phyloP scores from a whole-genome alignment of 2,329 filamentous ascomycete genomes.

The Phaeoacremonium minimum region DNA sequence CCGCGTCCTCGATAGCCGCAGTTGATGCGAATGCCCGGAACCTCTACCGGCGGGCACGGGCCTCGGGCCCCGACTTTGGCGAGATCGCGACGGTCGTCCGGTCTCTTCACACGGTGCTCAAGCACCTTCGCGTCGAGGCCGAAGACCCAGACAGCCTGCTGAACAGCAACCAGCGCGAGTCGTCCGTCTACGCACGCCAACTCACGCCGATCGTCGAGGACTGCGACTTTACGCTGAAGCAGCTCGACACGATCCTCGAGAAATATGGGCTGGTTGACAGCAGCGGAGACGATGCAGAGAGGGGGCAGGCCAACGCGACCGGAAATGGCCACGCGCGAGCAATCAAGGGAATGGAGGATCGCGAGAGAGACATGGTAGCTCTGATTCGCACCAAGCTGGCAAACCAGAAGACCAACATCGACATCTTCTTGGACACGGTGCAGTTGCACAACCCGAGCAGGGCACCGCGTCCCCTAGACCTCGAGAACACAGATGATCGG shows the following conservation, averaged over 20 bases:
- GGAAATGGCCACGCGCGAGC: background rate
- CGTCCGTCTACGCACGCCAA: conserved; percentile 41
- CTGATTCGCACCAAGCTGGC: conserved; percentile 41
- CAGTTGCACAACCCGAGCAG: conserved; percentile 45
- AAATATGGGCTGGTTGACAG: conserved; percentile 28
- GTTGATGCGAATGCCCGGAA: conserved; percentile 51
- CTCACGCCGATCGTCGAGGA: conserved; percentile 49
- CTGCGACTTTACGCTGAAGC: conserved; percentile 48
- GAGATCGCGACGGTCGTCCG: conserved; percentile 46
- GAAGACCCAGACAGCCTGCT: conserved; percentile 53
- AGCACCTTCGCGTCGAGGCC: conserved; percentile 54
- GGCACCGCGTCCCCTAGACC: conserved; percentile 23
- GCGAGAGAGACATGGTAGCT: conserved; percentile 33
- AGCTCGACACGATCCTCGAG: conserved; percentile 49
- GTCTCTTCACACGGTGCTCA: conserved; percentile 49
- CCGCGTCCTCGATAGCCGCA: conserved; percentile 45
- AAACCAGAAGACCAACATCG: conserved; percentile 48
- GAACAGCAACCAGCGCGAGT: conserved; percentile 27
- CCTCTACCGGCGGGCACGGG: conserved; percentile 49
- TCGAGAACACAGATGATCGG: conserved; percentile 27
- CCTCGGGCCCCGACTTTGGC: conserved; percentile 42
- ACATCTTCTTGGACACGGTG: conserved; percentile 53
- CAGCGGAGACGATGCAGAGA: conserved; percentile 22
- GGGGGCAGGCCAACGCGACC: background rate
- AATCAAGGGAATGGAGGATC: conserved; percentile 22